These are phyloP conservation scores for Hypoxylon fuscum DNA, from an alignment of 495 filamentous ascomycete species.

Conservation along the genomic window DNA sequence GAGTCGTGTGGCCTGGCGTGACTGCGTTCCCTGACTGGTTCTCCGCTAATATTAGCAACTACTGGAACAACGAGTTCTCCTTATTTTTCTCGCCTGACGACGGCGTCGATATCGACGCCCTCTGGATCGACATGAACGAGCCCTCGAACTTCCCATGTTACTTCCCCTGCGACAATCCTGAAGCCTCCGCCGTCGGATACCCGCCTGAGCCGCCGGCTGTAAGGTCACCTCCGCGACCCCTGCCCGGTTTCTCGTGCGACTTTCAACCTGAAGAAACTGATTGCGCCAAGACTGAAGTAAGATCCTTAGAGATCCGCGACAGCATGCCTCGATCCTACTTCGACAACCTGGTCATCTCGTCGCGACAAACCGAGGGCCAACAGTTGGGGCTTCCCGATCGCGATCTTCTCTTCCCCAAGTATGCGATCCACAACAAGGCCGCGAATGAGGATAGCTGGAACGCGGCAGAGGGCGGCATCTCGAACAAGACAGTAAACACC, in stretches of 20 bases:
- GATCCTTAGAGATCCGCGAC: slow-evolving; percentile 33
- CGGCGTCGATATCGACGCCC: slow-evolving; percentile 83
- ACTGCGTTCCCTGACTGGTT: slow-evolving; percentile 91
- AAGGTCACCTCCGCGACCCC: slow-evolving; percentile 65
- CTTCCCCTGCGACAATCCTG: slow-evolving; percentile 72
- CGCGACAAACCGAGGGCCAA: slow-evolving; percentile 43
- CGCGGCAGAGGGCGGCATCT: slow-evolving; percentile 66
- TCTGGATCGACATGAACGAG: slow-evolving; percentile 93
- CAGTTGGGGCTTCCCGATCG: slow-evolving; percentile 67
- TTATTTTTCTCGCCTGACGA: slow-evolving; percentile 70
- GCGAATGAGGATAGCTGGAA: slow-evolving; percentile 56
- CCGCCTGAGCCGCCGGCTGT: slow-evolving; percentile 74
- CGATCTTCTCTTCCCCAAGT: slow-evolving; percentile 75
- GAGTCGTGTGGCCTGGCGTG: slow-evolving; percentile 87
- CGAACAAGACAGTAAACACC: slow-evolving; percentile 78
- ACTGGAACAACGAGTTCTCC: slow-evolving; percentile 78
- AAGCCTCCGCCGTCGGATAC: slow-evolving; percentile 62
- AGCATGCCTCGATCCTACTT: slow-evolving; percentile 24
- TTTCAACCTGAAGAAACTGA: slow-evolving; percentile 69
- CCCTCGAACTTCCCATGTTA: slow-evolving; percentile 71
- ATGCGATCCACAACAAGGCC: slow-evolving; percentile 77
- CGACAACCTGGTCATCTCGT: slow-evolving; percentile 32
- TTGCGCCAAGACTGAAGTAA: slow-evolving; percentile 33
- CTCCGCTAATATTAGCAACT: slow-evolving; percentile 67
- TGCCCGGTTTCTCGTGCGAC: slow-evolving; percentile 75